Percentiles rank a stretch among this genome's conserved stretches.
Conservation (phyloP, 306 rosid species). For the Fagus crenata region DNA sequence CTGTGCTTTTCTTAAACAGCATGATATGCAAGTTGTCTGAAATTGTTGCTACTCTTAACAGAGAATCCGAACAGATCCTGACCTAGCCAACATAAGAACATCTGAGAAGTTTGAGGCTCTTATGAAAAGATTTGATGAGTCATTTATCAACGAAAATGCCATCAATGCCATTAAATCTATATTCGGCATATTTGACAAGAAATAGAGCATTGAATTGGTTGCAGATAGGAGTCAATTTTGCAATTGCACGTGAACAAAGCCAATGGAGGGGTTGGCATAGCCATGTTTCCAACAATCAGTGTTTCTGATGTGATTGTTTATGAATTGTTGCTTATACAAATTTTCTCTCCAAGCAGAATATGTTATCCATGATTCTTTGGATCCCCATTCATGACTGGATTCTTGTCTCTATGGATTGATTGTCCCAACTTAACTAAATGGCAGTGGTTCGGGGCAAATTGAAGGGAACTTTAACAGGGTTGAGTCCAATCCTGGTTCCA, state of each 20-base stretch:
- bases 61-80: constrained; percentile 94
- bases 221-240: not conserved
- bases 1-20: not conserved
- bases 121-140: constrained; percentile 74
- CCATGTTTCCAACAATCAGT: constrained; percentile 1
- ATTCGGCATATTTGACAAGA: constrained; percentile 77
- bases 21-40: constrained; percentile 12
- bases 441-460: too few species aligned
- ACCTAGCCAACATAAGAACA: constrained; percentile 62
- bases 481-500: not conserved
- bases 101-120: constrained; percentile 65
- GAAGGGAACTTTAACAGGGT: too few species aligned
- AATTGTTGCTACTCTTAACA: constrained; percentile 41
- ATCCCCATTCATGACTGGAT: not conserved
- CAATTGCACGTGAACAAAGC: not conserved
- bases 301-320: not conserved
- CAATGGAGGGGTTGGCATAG: not conserved
- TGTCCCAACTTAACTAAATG: not conserved
- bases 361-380: not conserved
- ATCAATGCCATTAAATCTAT: constrained; percentile 93
- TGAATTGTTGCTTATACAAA: not conserved
- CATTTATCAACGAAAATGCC: constrained; percentile 93
- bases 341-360: not conserved
- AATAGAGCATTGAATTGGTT: constrained; percentile 30
- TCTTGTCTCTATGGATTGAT: not conserved